Percentiles rank a stretch among this genome's conserved stretches.
phyloP scores from a whole-genome alignment of 1,284 basidiomycete species.

The Puccinia novopanici region DNA sequence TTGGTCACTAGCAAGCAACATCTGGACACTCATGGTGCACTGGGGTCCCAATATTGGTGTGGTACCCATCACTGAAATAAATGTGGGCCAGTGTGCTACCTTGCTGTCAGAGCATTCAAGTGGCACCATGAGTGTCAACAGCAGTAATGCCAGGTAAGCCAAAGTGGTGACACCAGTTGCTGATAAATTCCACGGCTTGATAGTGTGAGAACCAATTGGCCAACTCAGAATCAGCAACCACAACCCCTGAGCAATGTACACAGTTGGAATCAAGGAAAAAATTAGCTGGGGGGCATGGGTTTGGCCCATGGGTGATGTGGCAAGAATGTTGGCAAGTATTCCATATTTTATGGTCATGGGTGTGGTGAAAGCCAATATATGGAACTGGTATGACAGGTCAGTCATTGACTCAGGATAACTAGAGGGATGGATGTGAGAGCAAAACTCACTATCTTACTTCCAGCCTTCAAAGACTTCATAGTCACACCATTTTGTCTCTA shows the following conservation, averaged over 20 bases:
- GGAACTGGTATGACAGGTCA: constrained; percentile 95
- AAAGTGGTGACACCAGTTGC: constrained; percentile 89
- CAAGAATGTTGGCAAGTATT: constrained; percentile 72
- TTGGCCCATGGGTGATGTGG: constrained; percentile 30
- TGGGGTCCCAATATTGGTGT: constrained; percentile 82
- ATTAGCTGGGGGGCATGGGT: constrained; percentile 52
- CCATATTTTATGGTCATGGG: constrained; percentile 99
- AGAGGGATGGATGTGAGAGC: neutral
- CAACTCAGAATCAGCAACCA: constrained; percentile 92
- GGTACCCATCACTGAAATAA: constrained; percentile 76
- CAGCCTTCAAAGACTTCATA: constrained; percentile 51
- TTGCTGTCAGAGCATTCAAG: constrained; percentile 87
- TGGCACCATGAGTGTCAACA: constrained; percentile 96
- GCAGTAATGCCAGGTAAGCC: constrained; percentile 91
- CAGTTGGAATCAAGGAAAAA: constrained; percentile 78
- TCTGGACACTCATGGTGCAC: no score
- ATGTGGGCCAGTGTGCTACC: constrained; percentile 93
- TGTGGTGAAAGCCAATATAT: constrained; percentile 96
- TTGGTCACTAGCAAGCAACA: no score
- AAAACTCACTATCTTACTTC: constrained; percentile 47
- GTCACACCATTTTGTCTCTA: constrained; percentile 49
- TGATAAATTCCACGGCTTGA: constrained; percentile 85
- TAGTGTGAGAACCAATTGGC: constrained; percentile 95
- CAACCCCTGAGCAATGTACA: constrained; percentile 87
- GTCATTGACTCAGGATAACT: constrained; percentile 95